phyloP scores from a whole-genome alignment of 225 moss, liverwort and hornwort genomes.

The Thuidium tamariscinum region DNA sequence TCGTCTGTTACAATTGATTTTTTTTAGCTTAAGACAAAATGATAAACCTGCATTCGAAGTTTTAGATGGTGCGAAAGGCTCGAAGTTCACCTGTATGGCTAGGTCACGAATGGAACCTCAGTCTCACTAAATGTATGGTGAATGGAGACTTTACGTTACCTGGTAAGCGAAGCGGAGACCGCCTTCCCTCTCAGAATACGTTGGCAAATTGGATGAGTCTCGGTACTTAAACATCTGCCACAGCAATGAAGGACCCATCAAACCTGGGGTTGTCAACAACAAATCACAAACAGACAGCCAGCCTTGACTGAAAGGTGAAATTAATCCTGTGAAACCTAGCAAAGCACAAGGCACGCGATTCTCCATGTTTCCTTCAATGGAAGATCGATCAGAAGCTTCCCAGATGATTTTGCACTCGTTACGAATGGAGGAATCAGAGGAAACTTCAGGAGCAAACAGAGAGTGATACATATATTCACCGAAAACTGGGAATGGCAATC shows the following conservation, averaged over 20 bases:
- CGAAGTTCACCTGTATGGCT: not conserved
- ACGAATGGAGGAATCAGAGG: not conserved
- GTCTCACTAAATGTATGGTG: not conserved
- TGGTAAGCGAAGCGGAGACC: conserved; percentile 2
- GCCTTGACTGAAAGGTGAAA: not conserved
- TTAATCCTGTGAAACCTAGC: not conserved
- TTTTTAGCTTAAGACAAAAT: not conserved
- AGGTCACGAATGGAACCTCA: not conserved
- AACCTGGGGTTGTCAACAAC: not conserved
- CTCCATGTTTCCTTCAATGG: not conserved
- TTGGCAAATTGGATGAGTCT: not conserved
- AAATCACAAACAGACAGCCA: not conserved
- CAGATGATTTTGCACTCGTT: not conserved
- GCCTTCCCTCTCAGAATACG: conserved; percentile 18
- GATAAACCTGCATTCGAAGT: not conserved
- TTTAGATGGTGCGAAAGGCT: not conserved
- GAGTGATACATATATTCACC: not conserved
- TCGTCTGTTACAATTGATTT: too few species aligned
- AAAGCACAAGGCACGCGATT: not conserved
- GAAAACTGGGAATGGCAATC: not conserved
- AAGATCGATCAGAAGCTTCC: not conserved
- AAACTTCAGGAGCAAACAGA: too few species aligned
- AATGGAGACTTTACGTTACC: not conserved
- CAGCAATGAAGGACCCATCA: not conserved
- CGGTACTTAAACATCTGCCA: conserved; percentile 13